Conservation (phyloP, 345 rosid genomes). For the Geranium brycei region DNA sequence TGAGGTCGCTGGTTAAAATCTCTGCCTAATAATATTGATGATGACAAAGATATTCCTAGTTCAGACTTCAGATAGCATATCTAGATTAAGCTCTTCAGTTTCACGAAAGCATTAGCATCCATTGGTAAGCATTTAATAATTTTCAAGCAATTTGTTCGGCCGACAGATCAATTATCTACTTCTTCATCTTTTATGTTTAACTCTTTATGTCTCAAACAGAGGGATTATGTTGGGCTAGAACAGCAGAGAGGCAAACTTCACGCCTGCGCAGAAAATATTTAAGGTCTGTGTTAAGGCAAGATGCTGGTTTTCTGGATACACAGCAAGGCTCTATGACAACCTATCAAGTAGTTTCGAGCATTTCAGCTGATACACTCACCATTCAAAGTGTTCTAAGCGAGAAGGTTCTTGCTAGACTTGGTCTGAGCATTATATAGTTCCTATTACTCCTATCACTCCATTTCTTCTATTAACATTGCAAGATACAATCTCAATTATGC, state of each 20-base stretch:
- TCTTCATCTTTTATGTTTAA: too few relatives aligned
- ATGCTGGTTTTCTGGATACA: conserved; percentile 38
- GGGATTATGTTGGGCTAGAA: conserved; percentile 48
- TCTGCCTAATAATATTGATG: too few relatives aligned
- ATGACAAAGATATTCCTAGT: too few relatives aligned
- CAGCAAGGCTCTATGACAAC: conserved; percentile 25
- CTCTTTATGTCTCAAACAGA: conserved; percentile 11
- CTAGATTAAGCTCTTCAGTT: too few relatives aligned
- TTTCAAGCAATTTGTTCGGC: too few relatives aligned
- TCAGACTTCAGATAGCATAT: too few relatives aligned
- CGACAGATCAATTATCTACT: too few relatives aligned
- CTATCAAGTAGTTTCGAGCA: conserved; percentile 29
- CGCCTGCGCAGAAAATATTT: conserved; percentile 34
- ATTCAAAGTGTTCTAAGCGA: conserved; percentile 38
- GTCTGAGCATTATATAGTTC: too few relatives aligned
- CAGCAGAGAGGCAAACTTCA: conserved; percentile 42
- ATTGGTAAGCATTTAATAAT: too few relatives aligned
- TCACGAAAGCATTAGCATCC: too few relatives aligned
- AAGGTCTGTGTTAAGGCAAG: conserved; percentile 32
- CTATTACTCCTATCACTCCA: too few relatives aligned
- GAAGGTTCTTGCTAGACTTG: conserved; percentile 16
- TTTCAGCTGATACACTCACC: conserved; percentile 34
- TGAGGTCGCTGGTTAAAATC: too few relatives aligned
- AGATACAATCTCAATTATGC: not conserved
- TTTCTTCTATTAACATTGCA: conserved; percentile 14